These are phyloP conservation scores for Psilocybe cubensis DNA, from an alignment of 768 basidiomycete genomes.

Conservation along the genomic window DNA sequence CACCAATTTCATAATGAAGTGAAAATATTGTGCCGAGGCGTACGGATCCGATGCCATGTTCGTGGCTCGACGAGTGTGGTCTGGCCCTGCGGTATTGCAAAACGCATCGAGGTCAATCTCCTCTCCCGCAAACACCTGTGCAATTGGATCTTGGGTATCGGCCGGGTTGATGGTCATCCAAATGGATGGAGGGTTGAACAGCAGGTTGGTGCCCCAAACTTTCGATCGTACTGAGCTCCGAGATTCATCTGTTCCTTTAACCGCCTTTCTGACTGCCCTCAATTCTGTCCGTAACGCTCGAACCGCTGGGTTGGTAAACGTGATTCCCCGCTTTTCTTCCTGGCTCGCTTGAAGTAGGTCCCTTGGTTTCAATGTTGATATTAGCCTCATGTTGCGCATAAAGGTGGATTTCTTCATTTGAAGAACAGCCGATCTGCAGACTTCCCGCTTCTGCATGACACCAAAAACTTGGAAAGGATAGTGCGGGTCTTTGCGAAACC, in stretches of 20 bases:
- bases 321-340: slow-evolving; percentile 31
- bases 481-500: slow-evolving; percentile 29
- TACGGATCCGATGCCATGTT: slow-evolving; percentile 14
- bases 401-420: slow-evolving; percentile 33
- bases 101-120: slow-evolving; percentile 48
- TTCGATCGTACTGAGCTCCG: slow-evolving; percentile 26
- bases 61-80: background rate
- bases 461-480: slow-evolving; percentile 35
- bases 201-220: slow-evolving; percentile 38
- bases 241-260: slow-evolving; percentile 37
- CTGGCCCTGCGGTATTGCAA: slow-evolving; percentile 1
- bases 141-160: slow-evolving; percentile 46
- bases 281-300: slow-evolving; percentile 27
- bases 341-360: slow-evolving; percentile 33
- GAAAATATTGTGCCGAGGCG: slow-evolving; percentile 8
- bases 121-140: slow-evolving; percentile 44
- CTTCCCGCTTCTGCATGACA: slow-evolving; percentile 30
- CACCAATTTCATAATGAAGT: no score
- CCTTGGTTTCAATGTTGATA: slow-evolving; percentile 27
- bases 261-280: slow-evolving; percentile 21
- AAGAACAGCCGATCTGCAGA: slow-evolving; percentile 23
- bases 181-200: slow-evolving; percentile 32
- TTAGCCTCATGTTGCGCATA: slow-evolving; percentile 14
- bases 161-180: slow-evolving; percentile 49
- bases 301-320: slow-evolving; percentile 30